These are phyloP conservation scores for Fraxinus sp. DNA, from an alignment of 305 asterid genomes.

Conservation along the genomic window DNA sequence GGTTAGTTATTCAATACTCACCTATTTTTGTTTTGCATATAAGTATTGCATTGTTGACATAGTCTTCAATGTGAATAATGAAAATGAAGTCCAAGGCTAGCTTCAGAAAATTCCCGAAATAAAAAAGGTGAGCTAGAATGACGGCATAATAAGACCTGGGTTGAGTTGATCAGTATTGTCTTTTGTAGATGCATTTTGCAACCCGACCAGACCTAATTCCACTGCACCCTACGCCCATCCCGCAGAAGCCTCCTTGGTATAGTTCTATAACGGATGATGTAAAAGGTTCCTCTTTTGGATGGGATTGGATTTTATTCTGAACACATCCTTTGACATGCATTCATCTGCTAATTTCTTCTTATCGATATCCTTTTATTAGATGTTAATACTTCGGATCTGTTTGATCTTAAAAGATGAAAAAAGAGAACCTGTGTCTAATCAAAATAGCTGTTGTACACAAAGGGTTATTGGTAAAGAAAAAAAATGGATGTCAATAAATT, in stretches of 20 bases:
- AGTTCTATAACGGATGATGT: not conserved
- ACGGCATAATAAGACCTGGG: not conserved
- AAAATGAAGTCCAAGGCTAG: not conserved
- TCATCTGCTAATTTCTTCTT: not conserved
- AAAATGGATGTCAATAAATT: not conserved
- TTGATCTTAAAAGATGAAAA: not conserved
- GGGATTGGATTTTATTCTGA: not conserved
- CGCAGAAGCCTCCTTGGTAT: not conserved
- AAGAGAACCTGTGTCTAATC: not conserved
- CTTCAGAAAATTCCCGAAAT: not conserved
- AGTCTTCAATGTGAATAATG: conserved; percentile 1
- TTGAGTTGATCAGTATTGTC: not conserved
- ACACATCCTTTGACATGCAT: not conserved
- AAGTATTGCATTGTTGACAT: not conserved
- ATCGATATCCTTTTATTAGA: not conserved
- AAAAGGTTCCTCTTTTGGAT: not conserved
- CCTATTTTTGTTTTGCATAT: not conserved
- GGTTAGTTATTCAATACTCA: conserved; percentile 46
- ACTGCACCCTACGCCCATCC: not conserved
- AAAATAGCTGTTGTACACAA: not conserved
- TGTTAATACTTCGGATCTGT: not conserved
- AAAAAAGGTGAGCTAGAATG: not conserved
- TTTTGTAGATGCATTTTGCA: not conserved
- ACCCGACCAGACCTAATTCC: not conserved
- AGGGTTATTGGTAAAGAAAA: not conserved